Conservation (phyloP, 805 yeast genomes). For the Teunomyces funiuensis region DNA sequence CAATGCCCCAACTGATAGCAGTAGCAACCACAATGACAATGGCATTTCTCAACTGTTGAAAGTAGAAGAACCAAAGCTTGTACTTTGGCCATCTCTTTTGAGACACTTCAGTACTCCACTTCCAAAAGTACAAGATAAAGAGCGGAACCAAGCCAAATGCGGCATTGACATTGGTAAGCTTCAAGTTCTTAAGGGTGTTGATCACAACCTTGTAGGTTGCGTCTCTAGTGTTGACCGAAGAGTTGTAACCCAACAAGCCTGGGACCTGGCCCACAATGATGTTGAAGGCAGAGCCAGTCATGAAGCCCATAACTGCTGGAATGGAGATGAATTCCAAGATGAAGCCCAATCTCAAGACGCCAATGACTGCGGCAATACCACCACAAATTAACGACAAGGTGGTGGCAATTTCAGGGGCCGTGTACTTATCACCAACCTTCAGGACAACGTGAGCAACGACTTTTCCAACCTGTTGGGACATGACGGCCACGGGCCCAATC, state of each 20-base stretch:
- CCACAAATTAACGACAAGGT: conserved; percentile 81
- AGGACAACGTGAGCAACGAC: conserved; percentile 64
- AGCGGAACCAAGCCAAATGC: conserved; percentile 84
- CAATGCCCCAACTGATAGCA: conserved; percentile 75
- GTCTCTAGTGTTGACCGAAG: conserved; percentile 65
- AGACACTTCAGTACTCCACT: conserved; percentile 57
- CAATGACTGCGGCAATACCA: conserved; percentile 77
- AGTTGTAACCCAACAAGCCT: conserved; percentile 72
- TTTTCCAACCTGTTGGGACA: conserved; percentile 83
- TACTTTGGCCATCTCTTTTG: conserved; percentile 64
- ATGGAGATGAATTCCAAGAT: conserved; percentile 83
- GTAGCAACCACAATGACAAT: conserved; percentile 80
- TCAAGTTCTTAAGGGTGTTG: conserved; percentile 68
- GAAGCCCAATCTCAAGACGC: conserved; percentile 82
- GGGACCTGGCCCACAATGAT: conserved; percentile 88
- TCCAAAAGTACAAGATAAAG: conserved; percentile 71
- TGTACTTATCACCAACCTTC: conserved; percentile 40
- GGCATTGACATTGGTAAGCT: conserved; percentile 71
- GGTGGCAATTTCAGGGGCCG: conserved; percentile 78
- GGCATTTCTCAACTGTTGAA: conserved; percentile 77
- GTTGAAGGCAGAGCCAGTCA: conserved; percentile 89
- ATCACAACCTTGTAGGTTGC: conserved; percentile 71
- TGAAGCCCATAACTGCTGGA: conserved; percentile 92
- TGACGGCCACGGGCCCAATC: conserved; percentile 96
- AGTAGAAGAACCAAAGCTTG: conserved; percentile 62